Percentiles rank a stretch among this genome's conserved stretches.
Evolutionary conservation across 148 eudicot species (phyloP).

Genomic region (Silene latifolia): DNA sequence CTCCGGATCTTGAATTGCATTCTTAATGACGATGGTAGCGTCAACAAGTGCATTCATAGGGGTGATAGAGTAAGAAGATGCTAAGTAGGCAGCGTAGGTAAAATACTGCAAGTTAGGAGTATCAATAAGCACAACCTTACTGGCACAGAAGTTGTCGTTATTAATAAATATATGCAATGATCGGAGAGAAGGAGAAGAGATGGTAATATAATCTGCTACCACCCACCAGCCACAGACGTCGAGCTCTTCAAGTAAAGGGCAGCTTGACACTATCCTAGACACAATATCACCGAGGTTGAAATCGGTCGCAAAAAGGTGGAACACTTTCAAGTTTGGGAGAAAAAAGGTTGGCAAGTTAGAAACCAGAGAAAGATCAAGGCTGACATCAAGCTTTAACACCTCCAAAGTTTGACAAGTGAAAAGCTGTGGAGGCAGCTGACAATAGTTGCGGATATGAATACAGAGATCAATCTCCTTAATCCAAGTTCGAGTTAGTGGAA

Average conservation of each 20-base stretch:
- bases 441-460: neutral
- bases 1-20: neutral
- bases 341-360: constrained; percentile 8
- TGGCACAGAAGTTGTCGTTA: neutral
- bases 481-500: constrained; percentile 5
- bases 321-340: constrained; percentile 18
- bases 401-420: constrained; percentile 15
- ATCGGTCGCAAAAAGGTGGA: neutral
- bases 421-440: neutral
- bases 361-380: constrained; percentile 2
- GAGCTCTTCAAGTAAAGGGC: constrained; percentile 28
- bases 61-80: neutral
- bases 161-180: neutral
- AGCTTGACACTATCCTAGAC: constrained; percentile 16
- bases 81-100: neutral
- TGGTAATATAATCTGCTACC: constrained; percentile 2
- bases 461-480: constrained; percentile 18
- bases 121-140: constrained; percentile 9
- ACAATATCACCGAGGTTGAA: constrained; percentile 12
- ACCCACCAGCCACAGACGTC: neutral
- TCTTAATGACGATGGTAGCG: neutral
- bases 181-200: constrained; percentile 10
- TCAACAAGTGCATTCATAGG: constrained; percentile 7
- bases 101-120: constrained; percentile 24
- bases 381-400: constrained; percentile 13